Conservation (phyloP, 371 early-diverging fungal species). For the Mortierella polycephala region DNA sequence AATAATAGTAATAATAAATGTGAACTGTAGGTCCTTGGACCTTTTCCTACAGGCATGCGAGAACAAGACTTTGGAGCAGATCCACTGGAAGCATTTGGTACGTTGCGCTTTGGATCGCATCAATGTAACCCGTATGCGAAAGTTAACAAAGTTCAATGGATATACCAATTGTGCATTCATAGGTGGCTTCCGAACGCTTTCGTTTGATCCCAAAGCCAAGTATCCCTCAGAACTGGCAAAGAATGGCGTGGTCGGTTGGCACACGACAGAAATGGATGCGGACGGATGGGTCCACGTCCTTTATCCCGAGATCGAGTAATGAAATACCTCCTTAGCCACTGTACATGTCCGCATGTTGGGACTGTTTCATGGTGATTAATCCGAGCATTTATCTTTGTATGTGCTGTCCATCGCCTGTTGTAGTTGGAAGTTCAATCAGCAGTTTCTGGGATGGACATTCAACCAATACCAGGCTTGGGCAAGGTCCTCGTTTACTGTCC, state of each 20-base stretch:
- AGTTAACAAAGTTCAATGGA: neutral
- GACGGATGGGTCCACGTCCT: constrained; percentile 56
- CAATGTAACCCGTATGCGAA: neutral
- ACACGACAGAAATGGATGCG: constrained; percentile 49
- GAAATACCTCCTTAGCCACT: constrained; percentile 8
- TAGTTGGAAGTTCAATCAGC: constrained; percentile 69
- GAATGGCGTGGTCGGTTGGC: constrained; percentile 69
- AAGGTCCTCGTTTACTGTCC: constrained; percentile 46
- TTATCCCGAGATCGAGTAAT: constrained; percentile 58
- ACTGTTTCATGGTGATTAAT: neutral
- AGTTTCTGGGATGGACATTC: constrained; percentile 67
- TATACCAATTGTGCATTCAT: constrained; percentile 11
- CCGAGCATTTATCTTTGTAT: no score
- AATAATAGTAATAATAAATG: no score
- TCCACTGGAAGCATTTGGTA: constrained; percentile 73
- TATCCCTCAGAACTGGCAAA: constrained; percentile 75
- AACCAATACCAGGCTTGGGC: constrained; percentile 68
- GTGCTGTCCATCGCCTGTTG: neutral
- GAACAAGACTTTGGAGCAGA: constrained; percentile 77
- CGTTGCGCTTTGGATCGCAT: neutral
- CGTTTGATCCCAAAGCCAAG: constrained; percentile 55
- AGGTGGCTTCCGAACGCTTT: constrained; percentile 67
- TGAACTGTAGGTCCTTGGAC: constrained; percentile 60
- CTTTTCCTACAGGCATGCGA: constrained; percentile 74
- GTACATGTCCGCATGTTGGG: neutral